Conservation (phyloP, 2,329 filamentous ascomycete species). For the Apiospora aurea region DNA sequence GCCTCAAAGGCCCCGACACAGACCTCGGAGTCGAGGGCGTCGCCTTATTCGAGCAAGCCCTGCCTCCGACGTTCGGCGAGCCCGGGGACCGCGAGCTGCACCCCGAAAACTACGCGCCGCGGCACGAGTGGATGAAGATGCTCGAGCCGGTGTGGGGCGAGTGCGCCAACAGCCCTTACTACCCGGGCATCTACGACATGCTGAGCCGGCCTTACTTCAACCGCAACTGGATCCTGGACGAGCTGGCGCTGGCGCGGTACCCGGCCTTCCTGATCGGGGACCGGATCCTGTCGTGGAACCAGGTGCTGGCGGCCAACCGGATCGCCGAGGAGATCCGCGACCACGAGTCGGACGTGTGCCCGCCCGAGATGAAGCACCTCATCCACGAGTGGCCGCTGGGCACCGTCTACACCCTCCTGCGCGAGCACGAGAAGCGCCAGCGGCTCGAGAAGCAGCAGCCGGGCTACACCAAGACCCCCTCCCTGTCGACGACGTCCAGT, state of each 20-base stretch:
- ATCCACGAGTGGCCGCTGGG: constrained; percentile 35
- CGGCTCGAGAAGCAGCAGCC: constrained; percentile 24
- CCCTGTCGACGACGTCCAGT: neutral
- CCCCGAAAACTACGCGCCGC: constrained; percentile 45
- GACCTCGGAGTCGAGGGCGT: constrained; percentile 38
- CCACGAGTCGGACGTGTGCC: constrained; percentile 41
- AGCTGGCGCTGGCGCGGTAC: constrained; percentile 43
- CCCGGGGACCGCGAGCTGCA: constrained; percentile 43
- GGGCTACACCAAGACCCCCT: constrained; percentile 2
- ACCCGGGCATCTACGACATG: constrained; percentile 39
- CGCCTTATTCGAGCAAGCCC: constrained; percentile 39
- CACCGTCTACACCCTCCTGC: constrained; percentile 29
- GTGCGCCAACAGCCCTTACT: constrained; percentile 32
- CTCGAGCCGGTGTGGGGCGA: constrained; percentile 33
- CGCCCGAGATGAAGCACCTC: constrained; percentile 31
- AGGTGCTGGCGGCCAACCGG: constrained; percentile 44
- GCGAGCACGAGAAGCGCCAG: constrained; percentile 28
- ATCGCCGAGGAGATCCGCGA: constrained; percentile 46
- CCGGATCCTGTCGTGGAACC: constrained; percentile 46
- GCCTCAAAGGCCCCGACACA: constrained; percentile 39
- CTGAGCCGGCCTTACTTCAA: constrained; percentile 44
- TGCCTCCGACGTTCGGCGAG: constrained; percentile 44
- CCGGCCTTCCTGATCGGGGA: constrained; percentile 43
- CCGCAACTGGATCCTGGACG: constrained; percentile 47
- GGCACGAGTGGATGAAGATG: constrained; percentile 39